These are phyloP conservation scores for Microbotryomycetes sp. DNA, from an alignment of 1,284 basidiomycete species.

Conservation along the genomic window DNA sequence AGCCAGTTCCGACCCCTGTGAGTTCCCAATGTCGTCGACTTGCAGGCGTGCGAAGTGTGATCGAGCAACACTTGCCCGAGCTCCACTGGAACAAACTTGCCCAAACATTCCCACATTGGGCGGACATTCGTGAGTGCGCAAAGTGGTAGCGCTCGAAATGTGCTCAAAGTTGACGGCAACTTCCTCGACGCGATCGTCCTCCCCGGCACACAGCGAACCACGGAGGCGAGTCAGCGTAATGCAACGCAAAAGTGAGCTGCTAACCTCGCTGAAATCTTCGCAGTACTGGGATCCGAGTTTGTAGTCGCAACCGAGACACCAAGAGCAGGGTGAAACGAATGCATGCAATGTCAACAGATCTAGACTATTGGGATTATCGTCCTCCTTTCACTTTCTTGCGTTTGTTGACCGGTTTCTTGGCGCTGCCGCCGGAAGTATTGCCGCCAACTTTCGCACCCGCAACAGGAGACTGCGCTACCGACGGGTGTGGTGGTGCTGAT, in stretches of 20 bases:
- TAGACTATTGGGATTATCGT: not conserved
- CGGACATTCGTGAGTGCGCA: conserved; percentile 4
- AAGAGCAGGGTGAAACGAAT: too few species aligned
- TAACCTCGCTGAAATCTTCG: too few species aligned
- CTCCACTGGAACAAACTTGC: conserved; percentile 33
- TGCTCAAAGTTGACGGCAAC: too few species aligned
- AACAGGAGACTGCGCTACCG: not conserved
- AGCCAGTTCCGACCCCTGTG: not conserved
- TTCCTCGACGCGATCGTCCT: too few species aligned
- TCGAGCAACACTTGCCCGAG: conserved; percentile 23
- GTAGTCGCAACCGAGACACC: not conserved
- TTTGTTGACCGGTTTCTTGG: conserved; percentile 20
- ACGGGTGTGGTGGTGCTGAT: not conserved
- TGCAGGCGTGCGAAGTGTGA: conserved; percentile 14
- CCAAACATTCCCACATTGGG: conserved; percentile 26
- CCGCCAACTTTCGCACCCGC: not conserved
- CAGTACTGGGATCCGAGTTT: conserved; percentile 4
- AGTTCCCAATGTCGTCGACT: not conserved
- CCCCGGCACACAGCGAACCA: conserved; percentile 1
- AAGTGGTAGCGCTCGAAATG: too few species aligned
- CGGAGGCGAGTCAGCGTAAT: not conserved
- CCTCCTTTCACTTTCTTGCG: conserved; percentile 25
- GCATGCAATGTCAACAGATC: not conserved
- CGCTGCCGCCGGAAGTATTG: not conserved
- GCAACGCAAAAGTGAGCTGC: too few species aligned